These are phyloP conservation scores for Globisporangium megalacanthum DNA, from an alignment of 352 stramenopile genomes.

Conservation along the genomic window DNA sequence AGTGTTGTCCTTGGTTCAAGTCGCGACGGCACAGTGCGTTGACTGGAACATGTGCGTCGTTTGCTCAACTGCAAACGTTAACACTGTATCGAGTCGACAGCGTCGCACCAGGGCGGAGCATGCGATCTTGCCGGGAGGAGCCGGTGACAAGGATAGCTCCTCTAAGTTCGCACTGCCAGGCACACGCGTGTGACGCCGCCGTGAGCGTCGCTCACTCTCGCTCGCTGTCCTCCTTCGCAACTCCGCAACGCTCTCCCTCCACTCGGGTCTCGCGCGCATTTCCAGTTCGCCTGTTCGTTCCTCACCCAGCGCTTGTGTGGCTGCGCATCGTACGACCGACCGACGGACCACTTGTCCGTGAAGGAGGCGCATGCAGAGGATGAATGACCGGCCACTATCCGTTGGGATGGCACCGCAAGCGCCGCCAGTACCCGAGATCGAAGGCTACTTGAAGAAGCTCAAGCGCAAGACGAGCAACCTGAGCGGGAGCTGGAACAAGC, in stretches of 20 bases:
- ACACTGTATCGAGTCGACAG: too few species aligned
- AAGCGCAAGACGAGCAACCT: conserved; percentile 82
- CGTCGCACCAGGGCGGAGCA: conserved; percentile 9
- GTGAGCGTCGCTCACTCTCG: too few species aligned
- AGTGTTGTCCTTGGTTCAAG: too few species aligned
- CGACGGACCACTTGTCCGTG: too few species aligned
- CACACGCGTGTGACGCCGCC: too few species aligned
- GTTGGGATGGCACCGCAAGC: conserved; percentile 29
- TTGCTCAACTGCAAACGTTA: too few species aligned
- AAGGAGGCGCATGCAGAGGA: neutral
- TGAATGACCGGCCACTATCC: conserved; percentile 3
- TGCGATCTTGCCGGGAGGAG: conserved; percentile 18
- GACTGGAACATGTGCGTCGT: too few species aligned
- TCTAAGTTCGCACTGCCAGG: neutral
- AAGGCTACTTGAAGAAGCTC: conserved; percentile 85
- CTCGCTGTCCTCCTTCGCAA: too few species aligned
- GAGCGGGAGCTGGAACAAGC: conserved; percentile 78
- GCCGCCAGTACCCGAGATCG: conserved; percentile 64
- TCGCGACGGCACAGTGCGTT: too few species aligned
- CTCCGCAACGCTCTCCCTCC: too few species aligned
- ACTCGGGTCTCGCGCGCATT: neutral
- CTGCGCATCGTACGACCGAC: too few species aligned
- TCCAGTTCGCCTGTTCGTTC: neutral
- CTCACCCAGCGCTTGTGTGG: neutral
- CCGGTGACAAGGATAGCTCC: neutral